These are phyloP conservation scores for Wallacemonas sp. DNA, from an alignment of 208 protist species.

Conservation along the genomic window DNA sequence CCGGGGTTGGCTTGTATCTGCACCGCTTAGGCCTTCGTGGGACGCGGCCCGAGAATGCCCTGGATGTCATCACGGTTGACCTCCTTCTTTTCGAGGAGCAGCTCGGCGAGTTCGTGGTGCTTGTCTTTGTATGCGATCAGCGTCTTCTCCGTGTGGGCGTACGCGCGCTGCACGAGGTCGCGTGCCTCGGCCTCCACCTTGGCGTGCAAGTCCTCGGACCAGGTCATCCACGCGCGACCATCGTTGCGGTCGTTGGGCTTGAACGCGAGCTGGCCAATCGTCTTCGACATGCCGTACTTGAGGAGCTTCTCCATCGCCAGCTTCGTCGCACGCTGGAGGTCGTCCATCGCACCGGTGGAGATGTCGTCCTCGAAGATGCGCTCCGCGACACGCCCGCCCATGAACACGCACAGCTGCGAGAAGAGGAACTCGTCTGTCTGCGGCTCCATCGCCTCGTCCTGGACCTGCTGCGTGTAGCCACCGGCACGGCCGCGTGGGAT, in stretches of 20 bases:
- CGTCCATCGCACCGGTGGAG: constrained; percentile 91
- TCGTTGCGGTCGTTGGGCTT: constrained; percentile 89
- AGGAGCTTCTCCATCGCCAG: constrained; percentile 89
- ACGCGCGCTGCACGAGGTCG: constrained; percentile 67
- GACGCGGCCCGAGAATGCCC: constrained; percentile 70
- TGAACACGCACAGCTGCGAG: constrained; percentile 88
- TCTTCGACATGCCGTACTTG: constrained; percentile 89
- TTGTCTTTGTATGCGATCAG: constrained; percentile 70
- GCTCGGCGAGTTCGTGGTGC: constrained; percentile 67
- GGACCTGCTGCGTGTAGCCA: constrained; percentile 93
- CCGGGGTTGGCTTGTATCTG: too few species aligned
- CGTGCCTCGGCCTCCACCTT: constrained; percentile 87
- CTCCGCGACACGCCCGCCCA: constrained; percentile 91
- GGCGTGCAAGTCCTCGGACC: constrained; percentile 85
- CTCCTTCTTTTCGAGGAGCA: constrained; percentile 89
- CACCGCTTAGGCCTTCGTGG: constrained; percentile 18
- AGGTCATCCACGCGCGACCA: constrained; percentile 89
- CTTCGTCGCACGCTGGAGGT: constrained; percentile 88
- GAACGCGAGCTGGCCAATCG: constrained; percentile 84
- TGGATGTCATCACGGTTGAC: constrained; percentile 79
- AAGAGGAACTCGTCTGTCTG: constrained; percentile 88
- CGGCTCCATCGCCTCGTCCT: constrained; percentile 89
- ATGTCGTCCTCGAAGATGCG: constrained; percentile 85
- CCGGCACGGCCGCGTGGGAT: constrained; percentile 88
- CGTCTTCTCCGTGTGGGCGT: constrained; percentile 66